A percentile compares a stretch with the other conserved stretches of the same genome.
Evolutionary conservation across 768 basidiomycete species (phyloP).

Genomic region (Tricholoma flavovirens): DNA sequence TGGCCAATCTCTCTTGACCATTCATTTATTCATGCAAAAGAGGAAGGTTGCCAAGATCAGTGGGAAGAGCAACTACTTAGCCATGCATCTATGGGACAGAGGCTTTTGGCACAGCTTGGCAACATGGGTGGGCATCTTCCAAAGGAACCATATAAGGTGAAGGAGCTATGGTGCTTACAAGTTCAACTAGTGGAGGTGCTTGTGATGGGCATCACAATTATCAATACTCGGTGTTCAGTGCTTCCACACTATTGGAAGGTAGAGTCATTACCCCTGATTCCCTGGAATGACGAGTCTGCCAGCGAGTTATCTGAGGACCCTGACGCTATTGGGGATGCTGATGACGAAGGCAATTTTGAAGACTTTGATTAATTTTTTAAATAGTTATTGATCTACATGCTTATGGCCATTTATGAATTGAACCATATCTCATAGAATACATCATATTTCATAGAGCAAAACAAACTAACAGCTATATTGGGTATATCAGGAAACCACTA

Average conservation of each 20-base stretch:
- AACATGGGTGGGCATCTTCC: background rate
- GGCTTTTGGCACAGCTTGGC: background rate
- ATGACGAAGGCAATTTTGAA: background rate
- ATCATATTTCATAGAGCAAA: background rate
- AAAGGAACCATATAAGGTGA: conserved; percentile 1
- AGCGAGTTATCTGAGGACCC: no score
- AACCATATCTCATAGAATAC: background rate
- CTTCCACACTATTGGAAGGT: background rate
- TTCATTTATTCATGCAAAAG: background rate
- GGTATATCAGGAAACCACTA: background rate
- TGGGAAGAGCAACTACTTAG: conserved; percentile 1
- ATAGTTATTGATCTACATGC: background rate
- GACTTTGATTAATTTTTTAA: background rate
- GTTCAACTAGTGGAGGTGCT: no score
- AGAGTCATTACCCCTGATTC: background rate
- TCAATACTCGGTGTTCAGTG: no score
- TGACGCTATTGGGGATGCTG: no score
- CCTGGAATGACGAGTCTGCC: no score
- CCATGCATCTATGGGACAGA: no score
- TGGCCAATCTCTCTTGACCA: no score
- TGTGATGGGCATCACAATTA: no score
- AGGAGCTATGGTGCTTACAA: background rate
- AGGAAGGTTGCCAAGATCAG: background rate
- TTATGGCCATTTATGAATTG: background rate
- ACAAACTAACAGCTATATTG: background rate